Evolutionary conservation across 352 stramenopile genomes (phyloP).

Genomic region (Hyaloperonospora brassicae): DNA sequence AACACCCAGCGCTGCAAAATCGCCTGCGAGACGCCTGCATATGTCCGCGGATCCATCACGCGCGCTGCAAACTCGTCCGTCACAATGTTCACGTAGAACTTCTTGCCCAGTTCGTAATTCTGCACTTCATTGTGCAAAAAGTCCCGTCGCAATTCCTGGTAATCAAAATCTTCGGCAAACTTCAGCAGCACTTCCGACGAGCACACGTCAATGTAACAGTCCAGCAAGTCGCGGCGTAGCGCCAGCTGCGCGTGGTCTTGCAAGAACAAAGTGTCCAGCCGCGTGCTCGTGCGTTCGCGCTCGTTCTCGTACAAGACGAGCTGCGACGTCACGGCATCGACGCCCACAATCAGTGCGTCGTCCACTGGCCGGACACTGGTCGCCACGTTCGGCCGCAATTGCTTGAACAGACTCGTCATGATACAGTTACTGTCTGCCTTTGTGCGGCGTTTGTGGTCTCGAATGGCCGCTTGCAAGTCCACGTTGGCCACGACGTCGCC

Average conservation of each 20-base stretch:
- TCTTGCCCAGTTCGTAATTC: constrained; percentile 96
- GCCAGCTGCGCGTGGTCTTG: constrained; percentile 84
- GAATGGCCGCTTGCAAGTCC: constrained; percentile 70
- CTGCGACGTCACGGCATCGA: constrained; percentile 71
- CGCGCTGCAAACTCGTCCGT: constrained; percentile 89
- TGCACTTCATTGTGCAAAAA: constrained; percentile 96
- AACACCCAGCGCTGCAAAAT: constrained; percentile 94
- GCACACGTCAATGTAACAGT: constrained; percentile 98
- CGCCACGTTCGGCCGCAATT: constrained; percentile 58
- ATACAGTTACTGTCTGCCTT: constrained; percentile 90
- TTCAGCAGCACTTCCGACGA: constrained; percentile 95
- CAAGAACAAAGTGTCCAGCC: constrained; percentile 64
- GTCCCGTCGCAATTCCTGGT: constrained; percentile 90
- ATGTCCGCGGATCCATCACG: constrained; percentile 91
- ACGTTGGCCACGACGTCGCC: constrained; percentile 97
- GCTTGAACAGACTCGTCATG: constrained; percentile 94
- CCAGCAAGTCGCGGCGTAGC: constrained; percentile 90
- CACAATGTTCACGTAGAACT: constrained; percentile 93
- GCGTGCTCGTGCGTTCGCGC: constrained; percentile 35
- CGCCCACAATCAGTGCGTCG: constrained; percentile 74
- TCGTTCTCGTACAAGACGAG: constrained; percentile 82
- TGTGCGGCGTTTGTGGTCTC: constrained; percentile 70
- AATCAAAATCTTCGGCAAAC: constrained; percentile 98
- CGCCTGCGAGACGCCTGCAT: constrained; percentile 88
- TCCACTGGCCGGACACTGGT: constrained; percentile 59